Evolutionary conservation across 2,329 filamentous ascomycete species (phyloP).

Genomic region (Cladosporium sp.): DNA sequence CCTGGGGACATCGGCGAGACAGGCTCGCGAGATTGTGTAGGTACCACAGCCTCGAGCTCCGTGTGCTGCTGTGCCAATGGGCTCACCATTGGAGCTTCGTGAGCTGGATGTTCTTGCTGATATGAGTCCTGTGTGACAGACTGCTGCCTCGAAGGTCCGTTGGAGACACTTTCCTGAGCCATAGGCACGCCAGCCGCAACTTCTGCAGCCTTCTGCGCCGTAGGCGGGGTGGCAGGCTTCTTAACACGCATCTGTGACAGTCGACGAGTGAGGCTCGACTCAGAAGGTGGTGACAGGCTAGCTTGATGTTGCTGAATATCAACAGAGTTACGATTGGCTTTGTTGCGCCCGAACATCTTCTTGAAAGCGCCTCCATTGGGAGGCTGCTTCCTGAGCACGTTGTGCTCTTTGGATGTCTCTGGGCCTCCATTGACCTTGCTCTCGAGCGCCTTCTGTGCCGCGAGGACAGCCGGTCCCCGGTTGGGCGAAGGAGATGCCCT

Average conservation of each 20-base stretch:
- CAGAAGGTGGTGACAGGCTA: slow-evolving; percentile 27
- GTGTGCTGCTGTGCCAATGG: not conserved
- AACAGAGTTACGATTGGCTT: slow-evolving; percentile 41
- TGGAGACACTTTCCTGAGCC: slow-evolving; percentile 1
- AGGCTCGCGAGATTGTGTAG: slow-evolving; percentile 16
- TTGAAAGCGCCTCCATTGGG: slow-evolving; percentile 48
- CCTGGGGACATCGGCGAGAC: slow-evolving; percentile 26
- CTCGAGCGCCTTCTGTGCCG: slow-evolving; percentile 29
- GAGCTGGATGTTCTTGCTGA: not conserved
- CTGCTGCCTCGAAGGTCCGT: not conserved
- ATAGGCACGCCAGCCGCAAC: slow-evolving; percentile 14
- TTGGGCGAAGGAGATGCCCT: slow-evolving; percentile 24
- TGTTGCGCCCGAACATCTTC: slow-evolving; percentile 62
- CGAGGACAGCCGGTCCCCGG: slow-evolving; percentile 27
- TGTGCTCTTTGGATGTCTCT: slow-evolving; percentile 28
- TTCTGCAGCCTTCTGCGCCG: slow-evolving; percentile 21
- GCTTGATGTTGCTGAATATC: slow-evolving; percentile 44
- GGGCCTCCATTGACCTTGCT: slow-evolving; percentile 25
- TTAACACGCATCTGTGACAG: slow-evolving; percentile 39
- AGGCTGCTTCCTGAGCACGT: slow-evolving; percentile 36
- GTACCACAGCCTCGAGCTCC: not conserved
- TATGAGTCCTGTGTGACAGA: slow-evolving; percentile 1
- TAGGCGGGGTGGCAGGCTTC: slow-evolving; percentile 22
- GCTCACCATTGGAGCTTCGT: not conserved
- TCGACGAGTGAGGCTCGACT: slow-evolving; percentile 33